phyloP scores from a whole-genome alignment of 2,329 filamentous ascomycete genomes.

The Talaromyces funiculosus region DNA sequence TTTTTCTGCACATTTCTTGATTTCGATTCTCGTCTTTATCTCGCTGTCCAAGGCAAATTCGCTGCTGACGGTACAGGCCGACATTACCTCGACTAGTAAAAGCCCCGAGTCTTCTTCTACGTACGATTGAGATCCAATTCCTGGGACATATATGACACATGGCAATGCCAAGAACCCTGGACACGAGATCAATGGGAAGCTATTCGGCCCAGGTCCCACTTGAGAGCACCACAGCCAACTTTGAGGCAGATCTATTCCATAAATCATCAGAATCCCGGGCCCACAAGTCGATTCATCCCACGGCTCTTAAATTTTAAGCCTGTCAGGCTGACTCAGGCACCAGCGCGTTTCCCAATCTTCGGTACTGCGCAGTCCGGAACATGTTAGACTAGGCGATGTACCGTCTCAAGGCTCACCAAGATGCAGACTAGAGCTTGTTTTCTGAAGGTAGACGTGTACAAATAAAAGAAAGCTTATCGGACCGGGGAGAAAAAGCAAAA shows the following conservation, averaged over 20 bases:
- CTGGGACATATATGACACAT: neutral
- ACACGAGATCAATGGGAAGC: neutral
- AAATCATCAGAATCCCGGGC: neutral
- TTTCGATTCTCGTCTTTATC: neutral
- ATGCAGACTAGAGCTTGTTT: neutral
- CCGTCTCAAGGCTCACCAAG: neutral
- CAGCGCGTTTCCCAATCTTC: neutral
- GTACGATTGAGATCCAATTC: neutral
- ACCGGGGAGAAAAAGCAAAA: neutral
- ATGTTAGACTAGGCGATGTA: neutral
- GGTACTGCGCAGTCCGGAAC: neutral
- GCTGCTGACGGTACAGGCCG: neutral
- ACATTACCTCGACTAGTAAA: neutral
- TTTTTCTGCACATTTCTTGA: neutral
- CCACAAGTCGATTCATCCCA: neutral
- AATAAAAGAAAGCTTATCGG: neutral
- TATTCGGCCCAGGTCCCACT: neutral
- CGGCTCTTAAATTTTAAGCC: too few relatives aligned
- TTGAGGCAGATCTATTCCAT: neutral
- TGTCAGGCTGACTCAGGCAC: too few relatives aligned
- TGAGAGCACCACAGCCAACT: neutral
- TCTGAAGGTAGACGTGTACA: neutral
- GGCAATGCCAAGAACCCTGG: neutral
- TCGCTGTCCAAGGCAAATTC: neutral
- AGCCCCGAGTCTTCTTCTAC: neutral